Conservation (phyloP, 345 rosid species). For the Brassica rapa region DNA sequence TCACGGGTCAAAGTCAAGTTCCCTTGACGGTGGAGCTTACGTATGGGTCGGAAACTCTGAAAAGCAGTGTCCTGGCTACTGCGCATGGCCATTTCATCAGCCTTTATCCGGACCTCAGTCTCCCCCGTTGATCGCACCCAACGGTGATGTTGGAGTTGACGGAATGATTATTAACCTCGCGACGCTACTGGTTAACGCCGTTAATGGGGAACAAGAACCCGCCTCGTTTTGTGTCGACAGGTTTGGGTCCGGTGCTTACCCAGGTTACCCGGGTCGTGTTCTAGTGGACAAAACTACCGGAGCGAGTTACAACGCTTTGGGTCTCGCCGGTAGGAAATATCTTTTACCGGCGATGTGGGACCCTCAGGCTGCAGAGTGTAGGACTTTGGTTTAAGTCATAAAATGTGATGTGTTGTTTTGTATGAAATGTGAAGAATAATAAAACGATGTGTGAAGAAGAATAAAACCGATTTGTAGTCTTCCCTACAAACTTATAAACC, state of each 20-base stretch:
- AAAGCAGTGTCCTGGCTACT: constrained; percentile 82
- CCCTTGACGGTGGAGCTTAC: constrained; percentile 45
- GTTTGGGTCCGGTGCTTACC: constrained; percentile 85
- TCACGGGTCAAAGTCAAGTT: constrained; percentile 49
- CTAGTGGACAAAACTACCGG: constrained; percentile 67
- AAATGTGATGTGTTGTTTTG: constrained; percentile 10
- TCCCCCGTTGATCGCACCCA: constrained; percentile 80
- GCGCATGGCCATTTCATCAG: constrained; percentile 98
- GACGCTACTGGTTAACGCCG: constrained; percentile 66
- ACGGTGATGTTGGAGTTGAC: constrained; percentile 88
- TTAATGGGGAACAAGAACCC: constrained; percentile 83
- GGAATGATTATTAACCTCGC: constrained; percentile 91
- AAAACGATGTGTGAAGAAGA: background rate
- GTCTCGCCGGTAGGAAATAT: constrained; percentile 67
- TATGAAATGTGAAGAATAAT: constrained; percentile 28
- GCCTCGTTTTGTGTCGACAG: constrained; percentile 44
- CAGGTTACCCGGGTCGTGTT: constrained; percentile 74
- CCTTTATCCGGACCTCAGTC: constrained; percentile 85
- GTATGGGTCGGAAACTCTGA: constrained; percentile 94
- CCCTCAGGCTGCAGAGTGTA: constrained; percentile 65
- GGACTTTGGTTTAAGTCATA: constrained; percentile 42
- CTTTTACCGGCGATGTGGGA: constrained; percentile 94
- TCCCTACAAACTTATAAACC: background rate
- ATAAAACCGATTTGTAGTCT: constrained; percentile 17
- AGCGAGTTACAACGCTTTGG: constrained; percentile 78